These are phyloP conservation scores for Yamadazyma scolyti DNA, from an alignment of 805 yeast genomes.

Conservation along the genomic window DNA sequence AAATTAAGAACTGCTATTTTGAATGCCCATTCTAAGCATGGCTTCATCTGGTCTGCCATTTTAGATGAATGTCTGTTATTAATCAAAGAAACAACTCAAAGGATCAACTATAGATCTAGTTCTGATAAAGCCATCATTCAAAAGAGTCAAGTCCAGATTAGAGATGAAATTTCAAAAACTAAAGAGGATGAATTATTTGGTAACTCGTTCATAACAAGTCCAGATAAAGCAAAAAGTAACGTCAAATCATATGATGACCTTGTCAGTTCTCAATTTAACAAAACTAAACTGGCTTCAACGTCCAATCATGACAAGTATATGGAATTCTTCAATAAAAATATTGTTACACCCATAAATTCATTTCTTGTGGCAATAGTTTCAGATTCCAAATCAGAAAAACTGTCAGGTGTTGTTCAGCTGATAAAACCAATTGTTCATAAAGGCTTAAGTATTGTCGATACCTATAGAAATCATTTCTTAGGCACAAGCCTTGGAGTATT, in stretches of 20 bases:
- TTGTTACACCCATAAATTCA: slow-evolving; percentile 5
- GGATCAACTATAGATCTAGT: slow-evolving; percentile 31
- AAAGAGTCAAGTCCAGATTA: slow-evolving; percentile 12
- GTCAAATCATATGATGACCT: slow-evolving; percentile 10
- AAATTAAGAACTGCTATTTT: slow-evolving; percentile 54
- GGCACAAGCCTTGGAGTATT: slow-evolving; percentile 29
- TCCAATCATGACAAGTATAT: slow-evolving; percentile 6
- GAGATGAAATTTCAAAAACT: slow-evolving; percentile 14
- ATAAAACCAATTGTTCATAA: slow-evolving; percentile 10
- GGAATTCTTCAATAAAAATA: slow-evolving; percentile 3
- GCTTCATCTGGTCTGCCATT: slow-evolving; percentile 54
- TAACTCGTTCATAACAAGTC: slow-evolving; percentile 20
- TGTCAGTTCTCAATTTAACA: slow-evolving; percentile 2
- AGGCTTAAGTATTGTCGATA: slow-evolving; percentile 4
- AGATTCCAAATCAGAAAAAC: slow-evolving; percentile 1
- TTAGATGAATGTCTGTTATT: slow-evolving; percentile 57
- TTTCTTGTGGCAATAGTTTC: slow-evolving; percentile 4
- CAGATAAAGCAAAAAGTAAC: slow-evolving; percentile 1
- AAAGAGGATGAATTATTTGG: slow-evolving; percentile 28
- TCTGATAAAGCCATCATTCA: slow-evolving; percentile 28
- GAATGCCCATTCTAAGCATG: slow-evolving; percentile 42
- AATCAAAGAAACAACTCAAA: slow-evolving; percentile 45
- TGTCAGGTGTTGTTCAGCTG: slow-evolving; percentile 6
- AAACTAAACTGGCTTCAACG: slow-evolving; percentile 1
- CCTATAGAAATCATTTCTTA: slow-evolving; percentile 23